phyloP scores from a whole-genome alignment of 2,329 filamentous ascomycete genomes.

The Aspergillus awamori region DNA sequence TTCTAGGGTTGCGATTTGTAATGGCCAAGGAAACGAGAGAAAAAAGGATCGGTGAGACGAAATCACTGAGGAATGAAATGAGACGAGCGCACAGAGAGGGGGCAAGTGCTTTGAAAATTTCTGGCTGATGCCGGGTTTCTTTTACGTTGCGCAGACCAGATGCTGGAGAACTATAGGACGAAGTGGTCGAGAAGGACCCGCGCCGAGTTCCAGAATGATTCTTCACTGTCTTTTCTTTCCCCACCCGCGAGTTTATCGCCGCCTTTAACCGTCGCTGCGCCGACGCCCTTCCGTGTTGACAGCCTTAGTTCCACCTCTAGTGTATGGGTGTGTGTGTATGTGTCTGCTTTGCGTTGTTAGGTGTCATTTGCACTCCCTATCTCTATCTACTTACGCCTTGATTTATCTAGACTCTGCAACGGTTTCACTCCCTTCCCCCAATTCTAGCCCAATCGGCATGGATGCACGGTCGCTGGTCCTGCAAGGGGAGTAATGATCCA shows the following conservation, averaged over 20 bases:
- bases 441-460: no score
- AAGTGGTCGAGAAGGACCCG: slow-evolving; percentile 21
- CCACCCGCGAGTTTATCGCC: neutral
- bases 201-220: slow-evolving; percentile 16
- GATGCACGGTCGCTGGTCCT: no score
- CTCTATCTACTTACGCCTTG: neutral
- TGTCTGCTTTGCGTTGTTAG: no score
- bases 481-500: neutral
- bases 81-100: neutral
- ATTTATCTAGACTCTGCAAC: neutral
- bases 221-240: neutral
- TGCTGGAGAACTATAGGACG: slow-evolving; percentile 22
- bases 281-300: neutral
- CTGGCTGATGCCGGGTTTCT: slow-evolving; percentile 24
- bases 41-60: neutral
- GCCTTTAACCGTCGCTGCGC: neutral
- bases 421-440: no score
- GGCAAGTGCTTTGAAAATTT: slow-evolving; percentile 11
- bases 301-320: neutral
- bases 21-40: neutral
- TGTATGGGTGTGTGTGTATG: no score
- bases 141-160: slow-evolving; percentile 31
- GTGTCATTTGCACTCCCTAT: neutral
- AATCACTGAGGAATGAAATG: no score
- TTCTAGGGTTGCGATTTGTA: slow-evolving; percentile 6